phyloP scores from a whole-genome alignment of 768 basidiomycete species.

The Austroboletus festivus region DNA sequence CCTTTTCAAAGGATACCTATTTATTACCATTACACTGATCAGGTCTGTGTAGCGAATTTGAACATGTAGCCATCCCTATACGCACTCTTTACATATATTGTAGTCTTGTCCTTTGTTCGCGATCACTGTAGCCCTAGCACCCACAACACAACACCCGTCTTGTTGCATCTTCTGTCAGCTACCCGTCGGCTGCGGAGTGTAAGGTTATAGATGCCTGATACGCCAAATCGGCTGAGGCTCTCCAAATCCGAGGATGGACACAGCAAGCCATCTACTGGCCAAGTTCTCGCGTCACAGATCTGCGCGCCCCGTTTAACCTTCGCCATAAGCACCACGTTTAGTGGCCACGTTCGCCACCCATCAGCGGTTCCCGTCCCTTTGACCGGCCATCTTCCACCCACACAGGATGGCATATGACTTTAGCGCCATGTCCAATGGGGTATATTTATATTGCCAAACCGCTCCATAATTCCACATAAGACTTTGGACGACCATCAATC shows the following conservation, averaged over 20 bases:
- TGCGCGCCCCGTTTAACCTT: not conserved
- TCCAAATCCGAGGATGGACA: too few relatives aligned
- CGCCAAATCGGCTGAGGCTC: too few relatives aligned
- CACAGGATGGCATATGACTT: conserved; percentile 14
- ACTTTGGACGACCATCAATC: not conserved
- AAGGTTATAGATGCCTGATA: not conserved
- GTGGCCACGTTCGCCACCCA: not conserved
- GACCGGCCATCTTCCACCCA: not conserved
- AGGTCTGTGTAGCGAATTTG: conserved; percentile 26
- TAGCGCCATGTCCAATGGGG: not conserved
- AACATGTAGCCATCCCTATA: conserved; percentile 19
- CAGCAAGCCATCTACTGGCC: too few relatives aligned
- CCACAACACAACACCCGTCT: conserved; percentile 2
- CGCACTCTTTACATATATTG: conserved; percentile 18
- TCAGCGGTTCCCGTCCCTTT: not conserved
- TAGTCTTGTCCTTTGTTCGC: conserved; percentile 11
- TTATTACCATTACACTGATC: conserved; percentile 17
- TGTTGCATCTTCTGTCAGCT: not conserved
- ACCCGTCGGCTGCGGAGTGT: not conserved
- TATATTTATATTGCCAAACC: not conserved
- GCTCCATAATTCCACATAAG: not conserved
- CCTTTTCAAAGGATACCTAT: conserved; percentile 13
- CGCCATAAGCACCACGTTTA: not conserved
- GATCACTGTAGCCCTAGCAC: conserved; percentile 25
- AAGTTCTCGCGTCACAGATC: not conserved